A percentile compares a stretch with the other conserved stretches of the same genome.
Evolutionary conservation across 1,284 basidiomycete species (phyloP).

Genomic region (Sphaerobolus stellatus): DNA sequence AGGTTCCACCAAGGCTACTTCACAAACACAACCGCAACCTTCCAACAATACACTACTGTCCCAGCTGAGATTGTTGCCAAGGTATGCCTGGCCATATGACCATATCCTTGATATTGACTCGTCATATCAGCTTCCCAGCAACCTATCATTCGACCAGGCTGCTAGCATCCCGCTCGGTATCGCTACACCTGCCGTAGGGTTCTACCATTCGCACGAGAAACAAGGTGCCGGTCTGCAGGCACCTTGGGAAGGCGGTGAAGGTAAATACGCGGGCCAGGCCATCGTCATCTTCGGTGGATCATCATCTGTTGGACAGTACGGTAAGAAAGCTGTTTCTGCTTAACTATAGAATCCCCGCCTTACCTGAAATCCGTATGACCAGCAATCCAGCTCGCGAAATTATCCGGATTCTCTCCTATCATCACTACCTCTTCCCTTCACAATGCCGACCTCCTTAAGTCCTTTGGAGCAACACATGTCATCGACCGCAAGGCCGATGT

Average conservation of each 20-base stretch:
- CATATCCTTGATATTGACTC: not conserved
- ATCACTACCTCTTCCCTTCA: conserved; percentile 18
- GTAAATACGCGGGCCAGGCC: conserved; percentile 38
- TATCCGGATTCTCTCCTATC: conserved; percentile 30
- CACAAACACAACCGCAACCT: conserved; percentile 39
- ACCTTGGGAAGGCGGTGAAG: conserved; percentile 26
- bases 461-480: conserved; percentile 18
- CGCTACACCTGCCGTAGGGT: conserved; percentile 38
- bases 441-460: conserved; percentile 14
- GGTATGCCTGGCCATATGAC: conserved; percentile 26
- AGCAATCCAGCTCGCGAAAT: conserved; percentile 20
- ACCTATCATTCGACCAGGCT: conserved; percentile 44
- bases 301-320: conserved; percentile 41
- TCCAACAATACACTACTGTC: conserved; percentile 50
- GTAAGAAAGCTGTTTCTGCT: conserved; percentile 19
- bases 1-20: conserved; percentile 45
- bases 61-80: conserved; percentile 43
- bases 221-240: conserved; percentile 10
- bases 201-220: conserved; percentile 32
- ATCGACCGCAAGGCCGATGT: conserved; percentile 14
- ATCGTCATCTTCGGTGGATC: conserved; percentile 46
- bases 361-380: too few species aligned
- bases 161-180: conserved; percentile 37
- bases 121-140: conserved; percentile 22
- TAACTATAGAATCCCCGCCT: too few species aligned